Evolutionary conservation across 441 rosid species (phyloP).

Genomic region (Hura crepitans): DNA sequence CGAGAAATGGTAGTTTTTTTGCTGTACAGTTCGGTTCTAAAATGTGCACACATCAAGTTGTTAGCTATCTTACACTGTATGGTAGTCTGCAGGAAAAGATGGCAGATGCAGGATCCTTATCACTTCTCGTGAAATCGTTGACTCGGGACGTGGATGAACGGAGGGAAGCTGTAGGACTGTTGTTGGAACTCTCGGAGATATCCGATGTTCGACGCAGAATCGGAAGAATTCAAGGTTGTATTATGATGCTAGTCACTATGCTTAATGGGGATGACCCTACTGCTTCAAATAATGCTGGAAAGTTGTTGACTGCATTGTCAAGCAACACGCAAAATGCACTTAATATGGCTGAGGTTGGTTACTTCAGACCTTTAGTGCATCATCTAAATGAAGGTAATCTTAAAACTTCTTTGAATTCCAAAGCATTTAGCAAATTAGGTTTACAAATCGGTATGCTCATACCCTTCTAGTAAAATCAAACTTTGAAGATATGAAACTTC

Average conservation of each 20-base stretch:
- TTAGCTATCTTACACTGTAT: slow-evolving; percentile 23
- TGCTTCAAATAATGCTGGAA: slow-evolving; percentile 49
- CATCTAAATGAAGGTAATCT: slow-evolving; percentile 49
- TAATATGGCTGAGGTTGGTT: slow-evolving; percentile 77
- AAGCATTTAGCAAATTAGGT: too few relatives aligned
- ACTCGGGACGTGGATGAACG: slow-evolving; percentile 47
- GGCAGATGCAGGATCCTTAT: slow-evolving; percentile 44
- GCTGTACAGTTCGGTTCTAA: background rate
- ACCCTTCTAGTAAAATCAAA: too few relatives aligned
- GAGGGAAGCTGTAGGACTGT: slow-evolving; percentile 55
- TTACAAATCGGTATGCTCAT: background rate
- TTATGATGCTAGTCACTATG: slow-evolving; percentile 55
- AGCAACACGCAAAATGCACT: slow-evolving; percentile 65
- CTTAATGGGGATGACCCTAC: slow-evolving; percentile 47
- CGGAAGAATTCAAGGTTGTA: slow-evolving; percentile 65
- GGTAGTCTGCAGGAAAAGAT: slow-evolving; percentile 54
- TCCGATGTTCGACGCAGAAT: slow-evolving; percentile 48
- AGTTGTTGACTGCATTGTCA: slow-evolving; percentile 50
- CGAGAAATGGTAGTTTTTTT: background rate
- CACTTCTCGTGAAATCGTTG: slow-evolving; percentile 57
- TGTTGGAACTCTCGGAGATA: slow-evolving; percentile 49
- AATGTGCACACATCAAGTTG: too few relatives aligned
- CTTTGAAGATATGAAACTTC: background rate
- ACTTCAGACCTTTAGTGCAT: slow-evolving; percentile 60
- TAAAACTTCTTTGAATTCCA: background rate